A percentile compares a stretch with the other conserved stretches of the same genome.
Evolutionary conservation across 1,284 basidiomycete species (phyloP).

Genomic region (Blastosporella zonata): DNA sequence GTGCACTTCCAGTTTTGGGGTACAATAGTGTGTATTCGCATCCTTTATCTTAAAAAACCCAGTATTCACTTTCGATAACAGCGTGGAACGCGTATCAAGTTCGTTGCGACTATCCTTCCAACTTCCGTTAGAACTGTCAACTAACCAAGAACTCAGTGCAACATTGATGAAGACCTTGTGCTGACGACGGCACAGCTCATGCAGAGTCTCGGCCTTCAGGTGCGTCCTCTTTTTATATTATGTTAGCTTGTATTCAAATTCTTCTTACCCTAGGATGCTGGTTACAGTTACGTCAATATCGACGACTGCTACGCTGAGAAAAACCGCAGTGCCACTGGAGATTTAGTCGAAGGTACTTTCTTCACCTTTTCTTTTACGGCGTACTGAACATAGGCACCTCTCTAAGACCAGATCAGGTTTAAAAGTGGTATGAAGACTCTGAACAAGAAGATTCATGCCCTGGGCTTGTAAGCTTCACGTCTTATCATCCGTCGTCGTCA

Average conservation of each 20-base stretch:
- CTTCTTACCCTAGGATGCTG: conserved; percentile 35
- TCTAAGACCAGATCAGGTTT: conserved; percentile 31
- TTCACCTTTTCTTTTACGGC: not conserved
- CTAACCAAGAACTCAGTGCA: conserved; percentile 30
- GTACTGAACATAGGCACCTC: not conserved
- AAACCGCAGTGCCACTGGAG: conserved; percentile 38
- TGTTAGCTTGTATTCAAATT: not conserved
- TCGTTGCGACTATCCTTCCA: not conserved
- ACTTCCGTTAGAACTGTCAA: not conserved
- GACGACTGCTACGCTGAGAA: conserved; percentile 52
- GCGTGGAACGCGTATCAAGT: conserved; percentile 16
- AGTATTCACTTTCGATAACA: not conserved
- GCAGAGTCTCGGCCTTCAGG: conserved; percentile 39
- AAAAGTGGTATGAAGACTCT: conserved; percentile 42
- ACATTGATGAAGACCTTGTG: conserved; percentile 43
- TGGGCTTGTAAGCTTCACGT: conserved; percentile 40
- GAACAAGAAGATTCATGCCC: conserved; percentile 38
- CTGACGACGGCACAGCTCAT: conserved; percentile 38
- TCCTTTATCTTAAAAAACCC: not conserved
- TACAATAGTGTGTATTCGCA: conserved; percentile 9
- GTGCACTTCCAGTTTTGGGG: conserved; percentile 5
- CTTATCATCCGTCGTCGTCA: not conserved
- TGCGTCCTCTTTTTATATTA: conserved; percentile 10
- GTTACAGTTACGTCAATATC: conserved; percentile 47
- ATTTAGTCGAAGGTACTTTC: conserved; percentile 34